Conservation (phyloP, 2,329 filamentous ascomycete species). For the Claviceps spartinae region DNA sequence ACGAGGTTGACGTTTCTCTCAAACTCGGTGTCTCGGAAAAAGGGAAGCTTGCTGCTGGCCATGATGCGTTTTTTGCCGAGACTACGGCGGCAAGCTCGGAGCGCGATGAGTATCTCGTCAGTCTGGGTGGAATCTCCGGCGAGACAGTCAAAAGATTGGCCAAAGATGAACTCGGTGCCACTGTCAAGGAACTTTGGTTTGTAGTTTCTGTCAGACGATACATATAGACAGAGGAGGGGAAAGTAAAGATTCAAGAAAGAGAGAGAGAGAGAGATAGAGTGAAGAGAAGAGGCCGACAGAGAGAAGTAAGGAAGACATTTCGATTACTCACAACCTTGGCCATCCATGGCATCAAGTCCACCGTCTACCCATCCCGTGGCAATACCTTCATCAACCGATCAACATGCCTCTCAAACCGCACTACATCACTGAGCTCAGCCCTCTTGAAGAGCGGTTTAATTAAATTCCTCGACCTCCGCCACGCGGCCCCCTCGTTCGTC, state of each 20-base stretch:
- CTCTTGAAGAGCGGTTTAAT: conserved; percentile 1
- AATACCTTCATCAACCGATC: background rate
- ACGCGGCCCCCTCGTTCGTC: conserved; percentile 1
- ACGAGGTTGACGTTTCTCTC: conserved; percentile 1
- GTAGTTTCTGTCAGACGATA: too few species aligned
- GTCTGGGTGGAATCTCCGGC: background rate
- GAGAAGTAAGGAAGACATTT: too few species aligned
- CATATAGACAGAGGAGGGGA: background rate
- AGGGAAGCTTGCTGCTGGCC: background rate
- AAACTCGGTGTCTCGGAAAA: background rate
- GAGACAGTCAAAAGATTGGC: conserved; percentile 1
- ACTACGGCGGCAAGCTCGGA: background rate
- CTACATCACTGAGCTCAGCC: conserved; percentile 1
- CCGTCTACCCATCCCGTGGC: background rate
- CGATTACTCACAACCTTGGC: background rate
- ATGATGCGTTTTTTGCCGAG: conserved; percentile 1
- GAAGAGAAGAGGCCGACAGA: too few species aligned
- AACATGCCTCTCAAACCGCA: conserved; percentile 1
- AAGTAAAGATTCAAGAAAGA: background rate
- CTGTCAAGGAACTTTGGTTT: conserved; percentile 1
- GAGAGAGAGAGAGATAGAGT: background rate
- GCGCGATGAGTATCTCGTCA: background rate
- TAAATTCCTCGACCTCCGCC: background rate
- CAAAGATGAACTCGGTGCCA: conserved; percentile 3
- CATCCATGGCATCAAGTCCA: conserved; percentile 1